phyloP scores from a whole-genome alignment of 345 rosid species.

The Cardamine chenopodiifolia region DNA sequence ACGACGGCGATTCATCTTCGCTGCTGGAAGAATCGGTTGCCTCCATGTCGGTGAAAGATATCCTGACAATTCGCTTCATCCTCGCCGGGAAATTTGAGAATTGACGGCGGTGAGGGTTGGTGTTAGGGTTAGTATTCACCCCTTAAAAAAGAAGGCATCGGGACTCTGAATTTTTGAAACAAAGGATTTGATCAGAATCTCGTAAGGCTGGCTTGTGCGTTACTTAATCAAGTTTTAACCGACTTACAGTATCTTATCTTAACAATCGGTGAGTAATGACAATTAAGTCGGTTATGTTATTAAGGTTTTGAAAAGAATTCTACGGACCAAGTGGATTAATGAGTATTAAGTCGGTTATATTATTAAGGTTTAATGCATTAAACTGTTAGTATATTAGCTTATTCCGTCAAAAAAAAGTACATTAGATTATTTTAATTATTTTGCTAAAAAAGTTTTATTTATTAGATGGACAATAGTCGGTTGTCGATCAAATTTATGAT shows the following conservation, averaged over 20 bases:
- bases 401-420: too few species aligned
- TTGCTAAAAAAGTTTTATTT: too few species aligned
- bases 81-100: neutral
- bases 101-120: slow-evolving; percentile 7
- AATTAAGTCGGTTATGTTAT: neutral
- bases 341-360: neutral
- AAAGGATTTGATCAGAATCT: neutral
- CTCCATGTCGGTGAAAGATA: slow-evolving; percentile 48
- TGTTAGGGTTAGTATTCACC: slow-evolving; percentile 28
- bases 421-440: too few species aligned
- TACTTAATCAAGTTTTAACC: slow-evolving; percentile 31
- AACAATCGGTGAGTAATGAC: neutral
- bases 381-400: too few species aligned
- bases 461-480: too few species aligned
- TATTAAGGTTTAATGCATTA: neutral
- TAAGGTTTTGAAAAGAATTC: neutral
- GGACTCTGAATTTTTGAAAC: neutral
- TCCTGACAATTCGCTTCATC: slow-evolving; percentile 42
- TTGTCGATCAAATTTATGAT: too few species aligned
- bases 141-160: neutral
- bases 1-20: slow-evolving; percentile 35
- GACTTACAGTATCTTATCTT: neutral
- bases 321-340: neutral
- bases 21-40: slow-evolving; percentile 55
- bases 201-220: slow-evolving; percentile 22